These are phyloP conservation scores for Arthroderma sp. DNA, from an alignment of 2,329 filamentous ascomycete species.

Conservation along the genomic window DNA sequence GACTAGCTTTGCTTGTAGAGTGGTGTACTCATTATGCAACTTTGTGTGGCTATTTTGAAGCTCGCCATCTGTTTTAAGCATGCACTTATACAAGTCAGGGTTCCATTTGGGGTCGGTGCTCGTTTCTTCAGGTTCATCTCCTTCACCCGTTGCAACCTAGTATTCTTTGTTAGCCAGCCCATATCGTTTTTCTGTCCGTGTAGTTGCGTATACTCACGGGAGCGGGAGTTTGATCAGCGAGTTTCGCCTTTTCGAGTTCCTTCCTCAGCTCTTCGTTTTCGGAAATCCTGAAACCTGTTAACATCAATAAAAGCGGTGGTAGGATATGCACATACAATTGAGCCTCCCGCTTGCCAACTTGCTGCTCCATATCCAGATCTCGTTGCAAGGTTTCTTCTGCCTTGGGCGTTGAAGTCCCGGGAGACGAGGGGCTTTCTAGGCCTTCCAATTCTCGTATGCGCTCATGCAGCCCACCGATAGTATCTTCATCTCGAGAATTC, in stretches of 20 bases:
- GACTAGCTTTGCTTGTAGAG: constrained; percentile 24
- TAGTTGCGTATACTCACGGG: neutral
- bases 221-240: constrained; percentile 3
- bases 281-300: constrained; percentile 22
- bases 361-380: constrained; percentile 22
- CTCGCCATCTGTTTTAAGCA: constrained; percentile 16
- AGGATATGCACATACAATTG: constrained; percentile 21
- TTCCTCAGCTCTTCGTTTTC: constrained; percentile 24
- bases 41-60: constrained; percentile 23
- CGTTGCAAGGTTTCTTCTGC: constrained; percentile 28
- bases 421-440: constrained; percentile 26
- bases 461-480: constrained; percentile 30
- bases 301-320: constrained; percentile 3
- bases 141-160: neutral
- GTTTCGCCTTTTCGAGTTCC: constrained; percentile 23
- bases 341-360: constrained; percentile 25
- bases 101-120: neutral
- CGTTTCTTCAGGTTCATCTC: neutral
- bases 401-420: constrained; percentile 27
- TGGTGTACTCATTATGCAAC: constrained; percentile 27
- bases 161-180: neutral
- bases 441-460: constrained; percentile 31
- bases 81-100: neutral
- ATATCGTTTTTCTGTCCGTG: neutral
- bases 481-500: constrained; percentile 27